Evolutionary conservation across 1,139 yeast species (phyloP), one percentile per base, ranked within the genome.

Genomic region (Debaryomyces sp.): DNA sequence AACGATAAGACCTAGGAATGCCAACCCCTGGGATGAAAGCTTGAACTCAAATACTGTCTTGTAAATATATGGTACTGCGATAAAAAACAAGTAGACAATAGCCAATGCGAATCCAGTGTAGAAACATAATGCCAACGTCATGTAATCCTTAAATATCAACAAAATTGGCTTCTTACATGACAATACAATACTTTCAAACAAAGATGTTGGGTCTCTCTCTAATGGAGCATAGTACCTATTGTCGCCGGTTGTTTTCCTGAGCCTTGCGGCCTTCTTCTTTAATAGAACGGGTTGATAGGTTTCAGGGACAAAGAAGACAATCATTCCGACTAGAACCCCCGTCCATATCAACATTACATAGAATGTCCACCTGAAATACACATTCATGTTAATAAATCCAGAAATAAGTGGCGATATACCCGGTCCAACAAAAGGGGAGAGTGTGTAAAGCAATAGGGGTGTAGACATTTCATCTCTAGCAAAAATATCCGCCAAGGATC

Each of bases 31-130:
- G 33, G 55, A 57, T 29, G 57, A 55, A 9, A 73, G 62, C 10
- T 60, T 55, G 56, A 83, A 81, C 9, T 62, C 57, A 57, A 80
- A 84, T 1, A 80, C 77, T 4, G 71, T 70, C 10, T 63, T 57
- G 57, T 79, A 82, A 22, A 80, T 79, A 50, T 78, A 77, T 1
- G 89, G 89, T 57, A 82, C 79, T 4, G 88, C 80, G 39, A 83
- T 82, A 55, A 85, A 84, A 60, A 82, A 84, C 57, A 84, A 62
- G 59, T 84, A 85, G 21, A 85, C 78, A 30, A 83, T 77, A 0
- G 86, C 85, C 44, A 85, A 67, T 1, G 81, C 70, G 45, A 84
- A 68, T 0, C 87, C 89, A 0, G 89, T 77, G 58, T 84, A 85
- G 51, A 82, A 70, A 54, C 89, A 84, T 18, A 86, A 67, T 1